Conservation (phyloP, 306 rosid genomes). For the Trichosanthes truncata region DNA sequence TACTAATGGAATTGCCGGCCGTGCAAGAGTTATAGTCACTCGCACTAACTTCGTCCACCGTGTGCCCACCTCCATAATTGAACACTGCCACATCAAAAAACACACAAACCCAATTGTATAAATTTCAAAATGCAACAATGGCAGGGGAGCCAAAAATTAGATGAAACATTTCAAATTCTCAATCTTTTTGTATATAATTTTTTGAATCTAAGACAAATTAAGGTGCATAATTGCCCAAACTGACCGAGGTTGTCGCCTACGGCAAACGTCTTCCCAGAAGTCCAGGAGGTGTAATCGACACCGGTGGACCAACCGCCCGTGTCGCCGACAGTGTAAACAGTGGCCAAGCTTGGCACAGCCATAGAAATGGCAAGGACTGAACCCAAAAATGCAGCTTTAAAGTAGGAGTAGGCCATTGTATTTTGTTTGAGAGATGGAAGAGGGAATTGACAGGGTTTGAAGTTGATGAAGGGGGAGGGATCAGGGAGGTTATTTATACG, state of each 20-base stretch:
- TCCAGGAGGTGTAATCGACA: constrained; percentile 65
- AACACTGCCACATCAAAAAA: constrained; percentile 32
- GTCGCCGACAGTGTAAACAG: constrained; percentile 66
- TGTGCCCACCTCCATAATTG: constrained; percentile 73
- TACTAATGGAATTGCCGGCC: constrained; percentile 38
- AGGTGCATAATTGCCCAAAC: neutral
- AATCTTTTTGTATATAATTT: too few relatives aligned
- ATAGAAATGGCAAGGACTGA: constrained; percentile 26
- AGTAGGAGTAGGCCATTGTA: constrained; percentile 41
- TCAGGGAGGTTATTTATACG: constrained; percentile 27
- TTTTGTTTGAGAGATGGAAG: neutral
- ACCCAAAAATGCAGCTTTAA: constrained; percentile 16
- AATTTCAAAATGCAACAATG: neutral
- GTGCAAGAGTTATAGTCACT: constrained; percentile 69
- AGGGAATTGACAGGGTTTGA: constrained; percentile 3
- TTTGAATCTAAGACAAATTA: neutral
- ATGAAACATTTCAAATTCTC: too few relatives aligned
- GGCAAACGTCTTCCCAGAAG: constrained; percentile 43
- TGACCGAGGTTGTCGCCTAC: constrained; percentile 77
- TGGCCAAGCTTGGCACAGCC: constrained; percentile 41
- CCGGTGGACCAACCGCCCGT: constrained; percentile 61
- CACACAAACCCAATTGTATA: neutral
- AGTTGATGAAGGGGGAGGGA: constrained; percentile 3
- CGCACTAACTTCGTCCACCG: constrained; percentile 66
- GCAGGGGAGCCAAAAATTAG: neutral